Base-by-base conservation (phyloP, 306 rosid species). In the Malus fusca region DNA sequence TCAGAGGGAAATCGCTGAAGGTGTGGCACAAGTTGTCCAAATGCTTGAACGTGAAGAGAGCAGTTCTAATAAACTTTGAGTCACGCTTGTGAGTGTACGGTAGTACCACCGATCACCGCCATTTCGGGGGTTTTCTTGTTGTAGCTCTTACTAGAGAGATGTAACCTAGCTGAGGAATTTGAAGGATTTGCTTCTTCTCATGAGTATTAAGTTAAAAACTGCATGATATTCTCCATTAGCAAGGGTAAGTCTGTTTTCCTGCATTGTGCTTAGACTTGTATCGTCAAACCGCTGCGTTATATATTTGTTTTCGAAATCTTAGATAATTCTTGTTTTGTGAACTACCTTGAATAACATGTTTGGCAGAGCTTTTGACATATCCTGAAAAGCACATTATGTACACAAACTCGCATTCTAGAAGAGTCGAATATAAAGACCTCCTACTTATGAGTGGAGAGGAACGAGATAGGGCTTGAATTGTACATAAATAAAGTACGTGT, bases 11-110 rank as follows among this genome's bases (percentile, higher is more conserved):
- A 87, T 93, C 44, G 98, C 96, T 35, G 96, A 89, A 70, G 91
- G 98, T 9, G 96, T 93, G 68, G 88, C 92, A 0, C 92, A 93
- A 79, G 93, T 93, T 66, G 92, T 91, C 78, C 91, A 83, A 77
- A 81, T 91, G 92, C 88, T 93, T 14, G 89, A 91, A 22, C 75
- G 85, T 6, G 93, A 89, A 18, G 97, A 87, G 80, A 86, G 84
- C 75, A 78, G 76, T 70, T 71, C 82, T 77, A 65, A 68, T 76
- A 76, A 76, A 84, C 83, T 78, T 79, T 56, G 89, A 81, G 80
- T 79, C 83, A 19, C 78, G 85, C 68, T 60, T 69, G 80, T 83
- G 81, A 82, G 78, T 68, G 26, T 66, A 43, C 3, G 75, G 61
- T 71, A 67, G 37, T 51, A 55, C 69, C 30, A 37, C 48, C 40